Percentiles rank a stretch among this genome's conserved stretches.
Evolutionary conservation across 75 land plant species (phyloP).

Genomic region (Larix kaempferi): DNA sequence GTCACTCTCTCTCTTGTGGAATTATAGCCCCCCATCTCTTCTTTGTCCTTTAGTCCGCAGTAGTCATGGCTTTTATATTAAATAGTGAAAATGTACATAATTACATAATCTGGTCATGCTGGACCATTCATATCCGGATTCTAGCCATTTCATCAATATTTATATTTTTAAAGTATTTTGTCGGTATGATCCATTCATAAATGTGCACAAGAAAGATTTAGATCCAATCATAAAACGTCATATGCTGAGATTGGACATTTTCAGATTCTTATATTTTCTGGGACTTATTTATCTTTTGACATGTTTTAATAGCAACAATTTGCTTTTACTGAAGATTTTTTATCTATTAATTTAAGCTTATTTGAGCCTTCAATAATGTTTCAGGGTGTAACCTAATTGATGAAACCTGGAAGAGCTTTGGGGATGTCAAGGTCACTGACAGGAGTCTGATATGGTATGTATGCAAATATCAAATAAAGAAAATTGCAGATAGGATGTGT

Average conservation of each 20-base stretch:
- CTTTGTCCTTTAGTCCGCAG: too few species aligned
- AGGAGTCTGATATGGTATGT: conserved; percentile 85
- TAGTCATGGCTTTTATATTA: too few species aligned
- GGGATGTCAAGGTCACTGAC: conserved; percentile 71
- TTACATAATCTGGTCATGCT: too few species aligned
- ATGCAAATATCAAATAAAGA: neutral
- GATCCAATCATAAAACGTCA: neutral
- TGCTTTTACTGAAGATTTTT: neutral
- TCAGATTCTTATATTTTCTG: neutral
- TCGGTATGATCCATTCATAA: neutral
- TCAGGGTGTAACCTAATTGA: conserved; percentile 83
- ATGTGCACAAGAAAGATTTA: neutral
- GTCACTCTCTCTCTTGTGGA: too few species aligned
- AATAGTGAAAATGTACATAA: too few species aligned
- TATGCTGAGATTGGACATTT: neutral
- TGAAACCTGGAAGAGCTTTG: conserved; percentile 78
- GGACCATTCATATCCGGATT: too few species aligned
- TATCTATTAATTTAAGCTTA: neutral
- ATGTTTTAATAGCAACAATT: neutral
- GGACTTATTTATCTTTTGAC: neutral
- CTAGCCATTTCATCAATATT: too few species aligned
- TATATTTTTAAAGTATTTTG: neutral
- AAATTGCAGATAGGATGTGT: neutral
- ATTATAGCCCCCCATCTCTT: too few species aligned
- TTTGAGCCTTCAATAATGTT: neutral